These are phyloP conservation scores for Arabidopsis arenosa DNA, from an alignment of 345 rosid genomes.

Conservation along the genomic window DNA sequence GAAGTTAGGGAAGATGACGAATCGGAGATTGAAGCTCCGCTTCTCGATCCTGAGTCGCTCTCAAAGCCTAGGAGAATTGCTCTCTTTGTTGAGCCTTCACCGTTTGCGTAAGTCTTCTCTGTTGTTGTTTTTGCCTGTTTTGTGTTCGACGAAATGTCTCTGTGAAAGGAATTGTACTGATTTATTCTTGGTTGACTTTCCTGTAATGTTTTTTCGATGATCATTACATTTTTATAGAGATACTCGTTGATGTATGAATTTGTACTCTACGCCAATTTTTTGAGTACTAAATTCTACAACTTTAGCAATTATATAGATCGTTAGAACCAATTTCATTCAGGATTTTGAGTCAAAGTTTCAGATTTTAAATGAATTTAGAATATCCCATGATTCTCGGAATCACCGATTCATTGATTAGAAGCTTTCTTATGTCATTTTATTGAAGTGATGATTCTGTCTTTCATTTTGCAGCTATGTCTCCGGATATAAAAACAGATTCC, in stretches of 20 bases:
- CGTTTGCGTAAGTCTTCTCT: conserved; percentile 75
- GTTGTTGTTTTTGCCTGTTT: not conserved
- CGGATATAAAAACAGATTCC: conserved; percentile 96
- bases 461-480: conserved; percentile 81
- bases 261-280: too few species aligned
- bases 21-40: conserved; percentile 53
- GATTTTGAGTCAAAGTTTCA: conserved; percentile 15
- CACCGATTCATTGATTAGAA: not conserved
- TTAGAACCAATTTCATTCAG: not conserved
- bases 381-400: conserved; percentile 17
- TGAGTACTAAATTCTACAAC: not conserved
- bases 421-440: not conserved
- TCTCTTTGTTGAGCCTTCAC: conserved; percentile 97
- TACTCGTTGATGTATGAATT: not conserved
- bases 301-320: not conserved
- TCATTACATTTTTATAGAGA: not conserved
- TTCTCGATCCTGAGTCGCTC: conserved; percentile 57
- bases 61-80: conserved; percentile 82
- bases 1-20: conserved; percentile 57
- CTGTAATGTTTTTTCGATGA: not conserved
- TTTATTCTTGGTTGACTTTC: conserved; percentile 30
- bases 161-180: not conserved
- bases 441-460: conserved; percentile 38
- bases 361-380: conserved; percentile 1
- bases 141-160: conserved; percentile 46